phyloP scores from a whole-genome alignment of 1,284 basidiomycete species.

The Erythrobasidium hasegawianum region DNA sequence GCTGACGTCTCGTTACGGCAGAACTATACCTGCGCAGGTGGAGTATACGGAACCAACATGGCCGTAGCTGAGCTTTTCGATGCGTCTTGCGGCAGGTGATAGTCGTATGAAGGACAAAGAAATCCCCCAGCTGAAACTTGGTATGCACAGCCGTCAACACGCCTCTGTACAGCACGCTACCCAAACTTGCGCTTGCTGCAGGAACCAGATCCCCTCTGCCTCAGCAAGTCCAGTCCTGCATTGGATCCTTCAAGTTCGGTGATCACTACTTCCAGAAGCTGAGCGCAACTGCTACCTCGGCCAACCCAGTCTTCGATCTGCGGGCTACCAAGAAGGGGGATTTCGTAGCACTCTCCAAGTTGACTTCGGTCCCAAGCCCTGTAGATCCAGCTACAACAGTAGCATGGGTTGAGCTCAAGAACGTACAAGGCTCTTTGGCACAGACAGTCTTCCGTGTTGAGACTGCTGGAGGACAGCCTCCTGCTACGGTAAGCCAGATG shows the following conservation, averaged over 20 bases:
- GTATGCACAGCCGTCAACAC: not conserved
- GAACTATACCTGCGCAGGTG: constrained; percentile 28
- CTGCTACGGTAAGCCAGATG: constrained; percentile 9
- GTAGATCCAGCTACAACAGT: constrained; percentile 3
- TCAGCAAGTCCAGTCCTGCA: not conserved
- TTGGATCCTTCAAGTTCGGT: constrained; percentile 21
- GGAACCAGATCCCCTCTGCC: not conserved
- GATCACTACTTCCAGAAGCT: constrained; percentile 34
- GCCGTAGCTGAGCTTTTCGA: constrained; percentile 18
- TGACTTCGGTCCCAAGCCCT: not conserved
- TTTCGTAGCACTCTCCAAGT: constrained; percentile 5
- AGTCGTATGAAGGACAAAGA: not conserved
- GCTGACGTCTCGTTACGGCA: not conserved
- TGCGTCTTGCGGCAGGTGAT: constrained; percentile 20
- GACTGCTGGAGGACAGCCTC: constrained; percentile 19
- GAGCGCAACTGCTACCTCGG: constrained; percentile 4
- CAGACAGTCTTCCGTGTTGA: constrained; percentile 9
- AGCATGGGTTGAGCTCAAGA: constrained; percentile 19
- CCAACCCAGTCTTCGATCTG: constrained; percentile 29
- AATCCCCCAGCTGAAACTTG: not conserved
- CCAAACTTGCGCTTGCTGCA: constrained; percentile 3
- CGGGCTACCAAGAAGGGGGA: constrained; percentile 19
- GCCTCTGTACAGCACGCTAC: constrained; percentile 1
- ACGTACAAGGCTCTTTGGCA: constrained; percentile 16
- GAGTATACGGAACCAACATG: constrained; percentile 22